These are phyloP conservation scores for Trichosanthes truncata DNA, from an alignment of 306 rosid genomes.

Conservation along the genomic window DNA sequence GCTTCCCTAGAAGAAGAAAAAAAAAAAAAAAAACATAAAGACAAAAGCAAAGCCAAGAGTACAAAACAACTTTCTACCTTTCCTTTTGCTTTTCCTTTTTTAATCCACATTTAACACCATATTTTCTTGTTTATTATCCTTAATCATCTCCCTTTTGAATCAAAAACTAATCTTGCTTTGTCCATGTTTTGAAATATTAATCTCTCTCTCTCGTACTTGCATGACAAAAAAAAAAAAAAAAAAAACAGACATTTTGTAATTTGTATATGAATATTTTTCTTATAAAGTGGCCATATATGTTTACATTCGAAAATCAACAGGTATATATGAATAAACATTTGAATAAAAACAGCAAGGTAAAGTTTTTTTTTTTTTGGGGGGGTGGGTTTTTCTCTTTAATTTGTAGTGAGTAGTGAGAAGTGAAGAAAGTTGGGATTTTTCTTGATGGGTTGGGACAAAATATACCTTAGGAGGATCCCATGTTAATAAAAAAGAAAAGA, in stretches of 20 bases:
- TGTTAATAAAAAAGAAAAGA: background rate
- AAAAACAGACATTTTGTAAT: background rate
- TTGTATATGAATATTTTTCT: background rate
- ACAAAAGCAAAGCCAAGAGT: constrained; percentile 21
- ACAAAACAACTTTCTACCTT: constrained; percentile 36
- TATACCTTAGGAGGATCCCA: constrained; percentile 20
- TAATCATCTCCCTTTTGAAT: background rate
- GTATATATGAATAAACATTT: background rate
- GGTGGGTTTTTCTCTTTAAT: background rate
- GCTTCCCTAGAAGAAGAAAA: constrained; percentile 22
- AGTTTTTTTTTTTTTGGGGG: background rate
- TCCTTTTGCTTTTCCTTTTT: background rate
- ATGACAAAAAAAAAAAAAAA: background rate
- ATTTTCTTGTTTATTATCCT: background rate
- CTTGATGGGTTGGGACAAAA: constrained; percentile 14
- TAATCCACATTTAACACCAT: background rate
- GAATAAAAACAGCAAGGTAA: background rate
- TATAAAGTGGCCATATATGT: no score
- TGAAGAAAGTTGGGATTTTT: constrained; percentile 16
- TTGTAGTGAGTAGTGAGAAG: background rate
- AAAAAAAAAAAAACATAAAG: constrained; percentile 8
- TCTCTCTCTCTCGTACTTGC: background rate
- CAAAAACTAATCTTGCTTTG: background rate
- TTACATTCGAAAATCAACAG: background rate
- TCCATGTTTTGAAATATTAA: background rate